Evolutionary conservation across 2,329 filamentous ascomycete species (phyloP).

Genomic region (Fusarium veterinarium): DNA sequence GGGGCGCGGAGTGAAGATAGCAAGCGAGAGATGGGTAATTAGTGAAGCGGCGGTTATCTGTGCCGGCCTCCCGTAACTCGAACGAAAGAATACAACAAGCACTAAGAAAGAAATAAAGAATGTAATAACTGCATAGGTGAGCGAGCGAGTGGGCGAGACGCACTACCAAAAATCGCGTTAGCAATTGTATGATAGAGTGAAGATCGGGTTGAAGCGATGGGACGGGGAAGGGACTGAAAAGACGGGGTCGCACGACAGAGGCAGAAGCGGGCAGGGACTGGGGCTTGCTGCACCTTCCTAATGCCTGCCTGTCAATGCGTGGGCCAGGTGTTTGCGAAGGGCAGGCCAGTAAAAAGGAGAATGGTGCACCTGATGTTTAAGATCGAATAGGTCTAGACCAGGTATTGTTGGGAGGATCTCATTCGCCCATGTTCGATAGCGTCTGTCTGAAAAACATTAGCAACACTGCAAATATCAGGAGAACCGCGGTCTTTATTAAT

Average conservation of each 20-base stretch:
- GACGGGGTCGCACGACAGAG: conserved; percentile 38
- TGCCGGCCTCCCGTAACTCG: not conserved
- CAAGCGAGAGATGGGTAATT: conserved; percentile 34
- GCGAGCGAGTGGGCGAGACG: conserved; percentile 41
- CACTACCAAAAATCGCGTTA: conserved; percentile 40
- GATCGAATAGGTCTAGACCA: conserved; percentile 33
- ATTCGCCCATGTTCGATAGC: conserved; percentile 30
- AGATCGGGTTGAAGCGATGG: conserved; percentile 32
- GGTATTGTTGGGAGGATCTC: not conserved
- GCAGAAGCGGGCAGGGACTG: conserved; percentile 25
- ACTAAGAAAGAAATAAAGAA: conserved; percentile 32
- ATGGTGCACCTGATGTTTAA: conserved; percentile 24
- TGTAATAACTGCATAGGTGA: conserved; percentile 21
- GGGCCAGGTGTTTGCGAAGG: conserved; percentile 32
- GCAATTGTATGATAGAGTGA: conserved; percentile 34
- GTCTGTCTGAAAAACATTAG: conserved; percentile 1
- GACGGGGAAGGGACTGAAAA: conserved; percentile 31
- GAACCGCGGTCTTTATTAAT: not conserved
- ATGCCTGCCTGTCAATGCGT: conserved; percentile 37
- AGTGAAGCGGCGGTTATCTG: conserved; percentile 10
- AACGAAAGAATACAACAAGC: conserved; percentile 19
- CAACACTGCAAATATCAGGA: conserved; percentile 26
- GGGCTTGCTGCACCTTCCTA: conserved; percentile 35
- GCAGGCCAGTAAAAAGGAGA: conserved; percentile 30
- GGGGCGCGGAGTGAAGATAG: conserved; percentile 17